Evolutionary conservation across 805 yeast species (phyloP), one percentile per base, ranked within the genome.

Genomic region (Candida sanyiensis): DNA sequence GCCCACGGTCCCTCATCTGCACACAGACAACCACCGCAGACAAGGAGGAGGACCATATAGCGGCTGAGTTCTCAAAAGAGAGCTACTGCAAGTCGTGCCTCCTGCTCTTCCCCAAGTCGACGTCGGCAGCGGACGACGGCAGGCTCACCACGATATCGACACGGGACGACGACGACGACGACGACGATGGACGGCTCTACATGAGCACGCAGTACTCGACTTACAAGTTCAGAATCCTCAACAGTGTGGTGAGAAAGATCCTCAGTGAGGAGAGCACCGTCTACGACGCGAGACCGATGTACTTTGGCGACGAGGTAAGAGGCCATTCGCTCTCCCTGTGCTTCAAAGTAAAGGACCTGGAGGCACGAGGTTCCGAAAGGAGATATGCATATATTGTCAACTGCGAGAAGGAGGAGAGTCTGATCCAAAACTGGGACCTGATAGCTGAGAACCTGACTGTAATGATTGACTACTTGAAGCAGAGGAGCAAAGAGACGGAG

Each of bases 281-380:
- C 20, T 84, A 81, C 47, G 71, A 72, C 29, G 63, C 73, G 18
- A 70, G 73, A 36, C 86, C 88, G 0, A 60, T 80, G 49, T 73
- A 74, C 45, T 77, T 73, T 49, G 86, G 83, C 4, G 87, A 82
- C 49, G 70, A 72, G 10, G 50, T 62, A 4, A 67, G 74, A 41
- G 89, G 89, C 0, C 71, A 72, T 46, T 75, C 85, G 21, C 57
- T 82, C 7, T 68, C 73, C 11, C 64, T 73, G 40, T 70, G 79
- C 4, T 80, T 83, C 62, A 80, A 80, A 52, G 56, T 81, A 22
- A 64, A 66, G 28, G 90, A 83, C 55, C 59, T 67, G 10, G 73
- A 75, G 34, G 88, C 90, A 0, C 64, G 90, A 40, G 90, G 90
- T 2, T 75, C 82, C 1, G 88, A 83, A 54, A 62, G 90, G 42